A percentile compares a stretch with the other conserved stretches of the same genome.
Evolutionary conservation across 2,329 filamentous ascomycete genomes (phyloP).

Genomic region (Colletotrichum coccodes): DNA sequence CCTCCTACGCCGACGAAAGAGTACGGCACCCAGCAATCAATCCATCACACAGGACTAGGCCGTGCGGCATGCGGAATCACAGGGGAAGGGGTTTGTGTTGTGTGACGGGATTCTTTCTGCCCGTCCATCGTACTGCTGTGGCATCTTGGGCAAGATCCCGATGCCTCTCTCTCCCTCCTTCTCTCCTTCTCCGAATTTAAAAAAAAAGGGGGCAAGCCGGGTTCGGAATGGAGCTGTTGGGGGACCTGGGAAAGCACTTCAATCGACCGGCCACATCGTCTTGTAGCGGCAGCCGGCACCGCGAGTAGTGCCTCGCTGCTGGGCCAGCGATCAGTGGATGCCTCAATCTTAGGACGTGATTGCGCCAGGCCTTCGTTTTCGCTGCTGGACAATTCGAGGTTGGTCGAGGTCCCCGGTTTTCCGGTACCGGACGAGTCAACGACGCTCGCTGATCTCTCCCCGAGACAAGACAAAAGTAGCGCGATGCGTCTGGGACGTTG

Average conservation of each 20-base stretch:
- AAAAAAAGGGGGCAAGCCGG: neutral
- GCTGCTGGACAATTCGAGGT: too few species aligned
- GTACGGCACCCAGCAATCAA: constrained; percentile 24
- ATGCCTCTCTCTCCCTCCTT: neutral
- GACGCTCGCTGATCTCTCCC: too few species aligned
- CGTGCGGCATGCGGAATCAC: neutral
- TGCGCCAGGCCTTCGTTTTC: neutral
- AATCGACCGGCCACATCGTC: neutral
- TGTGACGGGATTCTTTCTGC: neutral
- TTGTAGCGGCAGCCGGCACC: neutral
- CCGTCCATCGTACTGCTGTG: neutral
- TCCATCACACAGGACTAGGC: constrained; percentile 12
- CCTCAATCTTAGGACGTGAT: constrained; percentile 17
- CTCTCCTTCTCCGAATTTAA: neutral
- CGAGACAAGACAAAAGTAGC: neutral
- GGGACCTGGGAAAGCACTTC: neutral
- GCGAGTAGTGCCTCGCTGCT: neutral
- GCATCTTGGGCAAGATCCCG: neutral
- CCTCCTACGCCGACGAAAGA: neutral
- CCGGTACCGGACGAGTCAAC: too few species aligned
- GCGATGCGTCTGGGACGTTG: neutral
- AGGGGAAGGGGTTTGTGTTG: neutral
- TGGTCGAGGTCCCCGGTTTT: too few species aligned
- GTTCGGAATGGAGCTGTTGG: neutral
- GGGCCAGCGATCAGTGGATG: constrained; percentile 27